phyloP scores from a whole-genome alignment of 441 rosid genomes.

The Euphorbia corollata region DNA sequence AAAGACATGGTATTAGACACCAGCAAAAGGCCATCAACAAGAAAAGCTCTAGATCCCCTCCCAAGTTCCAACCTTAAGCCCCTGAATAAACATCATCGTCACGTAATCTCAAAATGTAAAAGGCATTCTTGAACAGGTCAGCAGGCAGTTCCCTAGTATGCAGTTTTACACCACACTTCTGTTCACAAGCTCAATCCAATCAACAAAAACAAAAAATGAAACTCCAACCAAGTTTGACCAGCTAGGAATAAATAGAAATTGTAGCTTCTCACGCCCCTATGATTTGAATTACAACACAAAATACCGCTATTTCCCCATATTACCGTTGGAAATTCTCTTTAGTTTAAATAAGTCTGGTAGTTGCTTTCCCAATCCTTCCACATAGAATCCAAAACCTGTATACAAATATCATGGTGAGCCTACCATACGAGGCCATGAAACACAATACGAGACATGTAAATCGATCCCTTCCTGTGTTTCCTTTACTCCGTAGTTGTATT shows the following conservation, averaged over 20 bases:
- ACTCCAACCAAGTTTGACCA: neutral
- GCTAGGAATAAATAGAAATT: neutral
- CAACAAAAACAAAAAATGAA: too few species aligned
- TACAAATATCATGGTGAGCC: slow-evolving; percentile 37
- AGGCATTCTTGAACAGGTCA: neutral
- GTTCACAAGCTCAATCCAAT: slow-evolving; percentile 4
- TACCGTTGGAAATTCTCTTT: neutral
- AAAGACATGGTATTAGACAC: too few species aligned
- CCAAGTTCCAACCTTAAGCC: too few species aligned
- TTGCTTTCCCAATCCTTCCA: slow-evolving; percentile 2
- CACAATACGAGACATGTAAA: neutral
- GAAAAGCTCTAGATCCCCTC: too few species aligned
- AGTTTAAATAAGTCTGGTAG: too few species aligned
- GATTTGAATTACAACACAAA: neutral
- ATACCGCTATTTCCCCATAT: neutral
- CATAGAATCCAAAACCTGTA: slow-evolving; percentile 34
- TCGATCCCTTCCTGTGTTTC: slow-evolving; percentile 12
- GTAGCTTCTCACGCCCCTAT: neutral
- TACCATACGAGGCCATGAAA: slow-evolving; percentile 32
- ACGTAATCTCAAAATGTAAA: too few species aligned
- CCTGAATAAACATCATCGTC: too few species aligned
- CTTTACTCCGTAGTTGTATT: neutral
- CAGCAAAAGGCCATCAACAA: too few species aligned
- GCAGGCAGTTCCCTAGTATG: neutral
- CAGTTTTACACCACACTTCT: neutral